phyloP scores from a whole-genome alignment of 1,139 yeast species.

The Pichia sp. region DNA sequence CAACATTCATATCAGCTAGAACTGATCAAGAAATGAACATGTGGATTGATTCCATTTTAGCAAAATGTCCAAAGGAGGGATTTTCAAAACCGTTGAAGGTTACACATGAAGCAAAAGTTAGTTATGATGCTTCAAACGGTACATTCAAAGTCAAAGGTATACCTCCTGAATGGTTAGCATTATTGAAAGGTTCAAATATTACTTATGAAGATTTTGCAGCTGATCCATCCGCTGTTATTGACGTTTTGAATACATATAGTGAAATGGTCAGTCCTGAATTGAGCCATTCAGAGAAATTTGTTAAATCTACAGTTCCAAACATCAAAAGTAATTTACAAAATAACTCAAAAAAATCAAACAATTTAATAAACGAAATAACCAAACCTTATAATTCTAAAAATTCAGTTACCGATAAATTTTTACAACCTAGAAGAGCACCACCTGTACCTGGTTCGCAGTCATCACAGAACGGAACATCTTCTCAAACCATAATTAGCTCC shows the following conservation, averaged over 20 bases:
- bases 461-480: no score
- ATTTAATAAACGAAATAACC: slow-evolving; percentile 25
- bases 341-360: slow-evolving; percentile 10
- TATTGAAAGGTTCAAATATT: slow-evolving; percentile 69
- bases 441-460: slow-evolving; percentile 38
- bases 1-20: slow-evolving; percentile 70
- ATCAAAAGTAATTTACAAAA: slow-evolving; percentile 8
- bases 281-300: slow-evolving; percentile 15
- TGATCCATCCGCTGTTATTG: slow-evolving; percentile 82
- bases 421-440: slow-evolving; percentile 51
- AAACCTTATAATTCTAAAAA: slow-evolving; percentile 25
- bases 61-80: slow-evolving; percentile 78
- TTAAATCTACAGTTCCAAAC: slow-evolving; percentile 15
- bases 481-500: not conserved
- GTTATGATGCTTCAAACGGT: slow-evolving; percentile 65
- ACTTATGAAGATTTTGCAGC: slow-evolving; percentile 80
- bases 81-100: slow-evolving; percentile 77
- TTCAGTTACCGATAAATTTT: slow-evolving; percentile 35
- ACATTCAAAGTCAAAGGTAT: slow-evolving; percentile 57
- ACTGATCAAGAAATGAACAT: slow-evolving; percentile 74
- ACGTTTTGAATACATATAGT: slow-evolving; percentile 70
- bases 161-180: slow-evolving; percentile 75
- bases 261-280: slow-evolving; percentile 29
- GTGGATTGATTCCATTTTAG: slow-evolving; percentile 87
- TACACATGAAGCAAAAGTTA: slow-evolving; percentile 64